Base-by-base conservation (phyloP, 2,329 filamentous ascomycete species). In the Aureobasidium sp. region DNA sequence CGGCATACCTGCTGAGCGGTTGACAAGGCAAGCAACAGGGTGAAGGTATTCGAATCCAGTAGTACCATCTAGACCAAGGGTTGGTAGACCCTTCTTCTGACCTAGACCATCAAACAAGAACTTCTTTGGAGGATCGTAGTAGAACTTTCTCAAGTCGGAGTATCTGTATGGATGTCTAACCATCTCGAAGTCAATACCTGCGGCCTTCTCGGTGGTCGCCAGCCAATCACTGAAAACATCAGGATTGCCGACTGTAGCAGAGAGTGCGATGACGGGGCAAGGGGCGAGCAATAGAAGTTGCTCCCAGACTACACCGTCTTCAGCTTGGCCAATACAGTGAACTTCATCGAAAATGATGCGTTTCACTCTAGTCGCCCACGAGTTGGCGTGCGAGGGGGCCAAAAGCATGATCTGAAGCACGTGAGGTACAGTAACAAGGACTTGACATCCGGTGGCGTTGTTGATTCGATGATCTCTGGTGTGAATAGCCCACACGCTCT, bases 341-440 rank as follows among this genome's bases (percentile, higher is more conserved):
- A 92, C 85, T 74, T 93, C 89, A 68, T 93, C 89, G 63, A 92
- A 92, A 56, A 92, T 90, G 69, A 92, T 91, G 53, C 87, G 81
- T 67, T 84, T 88, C 15, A 92, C 81, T 58, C 86, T 77, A 3
- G 79, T 78, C 0, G 87, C 82, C 88, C 88, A 93, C 1, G 77
- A 75, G 9, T 80, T 82, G 3, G 87, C 85, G 66, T 91, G 88
- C 0, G 78, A 76, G 0, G 87, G 85, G 0, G 82, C 79, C 54
- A 88, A 75, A 1, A 92, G 77, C 86, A 93, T 89, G 60, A 89
- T 91, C 67, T 92, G 88, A 2, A 93, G 76, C 42, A 93, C 86
- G 68, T 91, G 85, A 0, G 89, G 89, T 0, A 92, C 88, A 0
- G 88, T 92, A 12, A 92, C 86, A 14, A 92, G 73, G 3, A 93